Percentiles rank a stretch among this genome's conserved stretches.
phyloP scores from a whole-genome alignment of 2,329 filamentous ascomycete species.

The Triangularia verruculosa region DNA sequence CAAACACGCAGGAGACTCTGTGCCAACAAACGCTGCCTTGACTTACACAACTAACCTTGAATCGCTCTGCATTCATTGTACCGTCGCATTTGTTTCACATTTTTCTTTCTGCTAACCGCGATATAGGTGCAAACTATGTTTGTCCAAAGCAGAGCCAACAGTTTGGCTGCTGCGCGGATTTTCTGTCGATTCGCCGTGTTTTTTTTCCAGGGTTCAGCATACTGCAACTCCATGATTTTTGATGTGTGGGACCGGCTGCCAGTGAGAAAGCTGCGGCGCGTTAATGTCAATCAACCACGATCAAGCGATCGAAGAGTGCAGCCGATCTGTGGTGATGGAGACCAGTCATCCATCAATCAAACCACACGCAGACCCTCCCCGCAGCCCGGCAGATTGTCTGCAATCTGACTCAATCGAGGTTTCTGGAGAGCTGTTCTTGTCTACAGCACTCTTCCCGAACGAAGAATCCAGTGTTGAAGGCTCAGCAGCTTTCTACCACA shows the following conservation, averaged over 20 bases:
- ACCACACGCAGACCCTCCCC: background rate
- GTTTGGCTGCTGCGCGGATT: background rate
- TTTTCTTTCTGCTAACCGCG: constrained; percentile 14
- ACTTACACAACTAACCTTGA: background rate
- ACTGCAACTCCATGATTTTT: constrained; percentile 11
- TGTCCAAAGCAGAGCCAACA: background rate
- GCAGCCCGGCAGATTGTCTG: background rate
- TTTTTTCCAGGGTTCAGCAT: constrained; percentile 13
- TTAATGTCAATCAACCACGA: constrained; percentile 9
- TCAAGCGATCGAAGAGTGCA: constrained; percentile 17
- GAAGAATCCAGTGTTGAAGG: background rate
- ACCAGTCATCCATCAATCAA: background rate
- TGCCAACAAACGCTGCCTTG: background rate
- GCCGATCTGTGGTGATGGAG: background rate
- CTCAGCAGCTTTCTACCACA: background rate
- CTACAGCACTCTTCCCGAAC: background rate
- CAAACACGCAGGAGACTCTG: background rate
- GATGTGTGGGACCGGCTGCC: constrained; percentile 16
- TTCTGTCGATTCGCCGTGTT: constrained; percentile 9
- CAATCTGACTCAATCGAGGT: background rate
- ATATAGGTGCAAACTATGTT: constrained; percentile 7
- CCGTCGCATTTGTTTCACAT: background rate
- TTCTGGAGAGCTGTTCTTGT: background rate
- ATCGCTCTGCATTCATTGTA: constrained; percentile 7
- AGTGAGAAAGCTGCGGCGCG: constrained; percentile 15